Conservation (phyloP, 2,329 filamentous ascomycete genomes). For the Cladosporium sp. region DNA sequence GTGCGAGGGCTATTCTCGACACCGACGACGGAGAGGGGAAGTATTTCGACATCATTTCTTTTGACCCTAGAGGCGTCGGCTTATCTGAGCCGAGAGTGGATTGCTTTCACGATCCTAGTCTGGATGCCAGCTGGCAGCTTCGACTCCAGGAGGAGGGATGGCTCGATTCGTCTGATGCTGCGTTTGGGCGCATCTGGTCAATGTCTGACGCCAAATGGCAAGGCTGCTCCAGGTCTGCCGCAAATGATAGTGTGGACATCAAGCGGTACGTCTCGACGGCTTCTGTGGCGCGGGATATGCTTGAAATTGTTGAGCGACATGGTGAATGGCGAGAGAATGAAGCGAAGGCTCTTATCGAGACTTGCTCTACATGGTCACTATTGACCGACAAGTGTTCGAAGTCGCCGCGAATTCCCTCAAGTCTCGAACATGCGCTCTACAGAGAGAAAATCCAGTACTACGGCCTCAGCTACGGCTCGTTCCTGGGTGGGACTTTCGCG, state of each 20-base stretch:
- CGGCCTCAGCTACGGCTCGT: slow-evolving; percentile 46
- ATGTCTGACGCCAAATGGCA: slow-evolving; percentile 33
- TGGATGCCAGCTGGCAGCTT: slow-evolving; percentile 33
- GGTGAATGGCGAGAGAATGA: slow-evolving; percentile 29
- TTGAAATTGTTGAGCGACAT: slow-evolving; percentile 41
- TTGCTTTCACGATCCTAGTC: slow-evolving; percentile 30
- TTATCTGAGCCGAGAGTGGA: slow-evolving; percentile 29
- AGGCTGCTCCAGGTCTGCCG: slow-evolving; percentile 21
- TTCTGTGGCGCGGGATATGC: slow-evolving; percentile 45
- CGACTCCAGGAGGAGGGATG: slow-evolving; percentile 33
- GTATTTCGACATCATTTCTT: slow-evolving; percentile 39
- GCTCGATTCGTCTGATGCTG: slow-evolving; percentile 33
- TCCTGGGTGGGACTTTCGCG: slow-evolving; percentile 37
- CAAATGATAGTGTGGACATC: slow-evolving; percentile 33
- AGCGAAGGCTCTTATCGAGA: slow-evolving; percentile 8
- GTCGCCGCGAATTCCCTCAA: background rate
- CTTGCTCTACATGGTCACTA: background rate
- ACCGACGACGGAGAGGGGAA: slow-evolving; percentile 23
- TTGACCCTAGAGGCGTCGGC: slow-evolving; percentile 39
- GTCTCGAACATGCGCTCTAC: slow-evolving; percentile 20
- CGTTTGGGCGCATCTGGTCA: slow-evolving; percentile 37
- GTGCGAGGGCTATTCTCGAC: slow-evolving; percentile 24
- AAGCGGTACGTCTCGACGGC: slow-evolving; percentile 43
- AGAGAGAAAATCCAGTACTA: slow-evolving; percentile 29
- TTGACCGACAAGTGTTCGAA: background rate